phyloP scores from a whole-genome alignment of 1,284 basidiomycete species.

The Cutaneotrichosporon daszewskae region DNA sequence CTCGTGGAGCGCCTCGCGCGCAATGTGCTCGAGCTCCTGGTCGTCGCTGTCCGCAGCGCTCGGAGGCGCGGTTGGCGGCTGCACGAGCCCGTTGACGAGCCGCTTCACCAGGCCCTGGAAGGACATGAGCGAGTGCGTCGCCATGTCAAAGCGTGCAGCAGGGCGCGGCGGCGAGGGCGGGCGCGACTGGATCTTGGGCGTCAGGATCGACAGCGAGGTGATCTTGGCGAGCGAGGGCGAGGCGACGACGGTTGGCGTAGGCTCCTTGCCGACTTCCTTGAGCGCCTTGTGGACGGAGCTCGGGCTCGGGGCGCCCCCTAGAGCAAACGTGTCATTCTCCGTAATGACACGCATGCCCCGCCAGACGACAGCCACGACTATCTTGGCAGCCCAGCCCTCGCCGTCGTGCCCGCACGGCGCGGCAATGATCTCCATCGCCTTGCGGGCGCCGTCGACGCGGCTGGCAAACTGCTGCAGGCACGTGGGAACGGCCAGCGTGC shows the following conservation, averaged over 20 bases:
- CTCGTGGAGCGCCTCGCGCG: constrained; percentile 46
- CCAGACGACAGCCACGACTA: constrained; percentile 47
- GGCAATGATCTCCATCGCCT: constrained; percentile 42
- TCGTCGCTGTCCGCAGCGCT: constrained; percentile 21
- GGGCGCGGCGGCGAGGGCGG: constrained; percentile 41
- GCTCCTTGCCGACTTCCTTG: constrained; percentile 34
- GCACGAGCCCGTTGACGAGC: constrained; percentile 42
- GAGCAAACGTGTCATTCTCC: constrained; percentile 27
- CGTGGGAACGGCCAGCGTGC: constrained; percentile 34
- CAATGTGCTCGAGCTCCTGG: constrained; percentile 42
- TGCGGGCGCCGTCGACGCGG: constrained; percentile 42
- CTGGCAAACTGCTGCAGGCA: constrained; percentile 45
- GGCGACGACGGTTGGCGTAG: constrained; percentile 18
- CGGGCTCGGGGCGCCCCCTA: constrained; percentile 36
- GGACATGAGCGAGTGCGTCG: constrained; percentile 41
- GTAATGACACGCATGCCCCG: constrained; percentile 44
- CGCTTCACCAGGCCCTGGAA: constrained; percentile 46
- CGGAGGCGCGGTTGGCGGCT: constrained; percentile 33
- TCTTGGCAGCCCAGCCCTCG: constrained; percentile 47
- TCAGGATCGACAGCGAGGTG: constrained; percentile 33
- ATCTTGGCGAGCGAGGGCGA: constrained; percentile 37
- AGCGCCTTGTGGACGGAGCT: constrained; percentile 37
- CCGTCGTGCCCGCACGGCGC: constrained; percentile 45
- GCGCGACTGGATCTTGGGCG: constrained; percentile 37
- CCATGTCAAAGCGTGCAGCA: constrained; percentile 26